Conservation (phyloP, 1,139 yeast species). For the Dujonia santamariae region DNA sequence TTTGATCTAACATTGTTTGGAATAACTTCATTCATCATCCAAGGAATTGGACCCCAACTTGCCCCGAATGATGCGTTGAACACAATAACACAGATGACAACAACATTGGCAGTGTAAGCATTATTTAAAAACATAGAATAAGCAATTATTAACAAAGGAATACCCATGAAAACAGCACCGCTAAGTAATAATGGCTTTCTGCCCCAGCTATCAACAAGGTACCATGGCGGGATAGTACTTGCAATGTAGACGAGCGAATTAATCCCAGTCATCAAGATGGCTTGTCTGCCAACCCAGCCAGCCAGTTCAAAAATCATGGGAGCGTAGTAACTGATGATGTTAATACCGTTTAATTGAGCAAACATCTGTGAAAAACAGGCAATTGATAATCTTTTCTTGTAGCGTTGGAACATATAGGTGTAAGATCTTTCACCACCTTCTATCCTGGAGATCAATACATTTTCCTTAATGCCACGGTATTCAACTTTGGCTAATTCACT, state of each 20-base stretch:
- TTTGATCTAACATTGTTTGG: conserved; percentile 88
- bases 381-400: conserved; percentile 75
- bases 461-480: conserved; percentile 45
- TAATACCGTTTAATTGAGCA: conserved; percentile 92
- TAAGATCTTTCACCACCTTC: conserved; percentile 73
- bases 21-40: conserved; percentile 89
- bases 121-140: conserved; percentile 61
- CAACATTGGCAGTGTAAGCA: conserved; percentile 62
- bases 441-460: conserved; percentile 56
- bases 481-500: conserved; percentile 59
- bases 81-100: conserved; percentile 71
- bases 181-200: conserved; percentile 74
- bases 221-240: conserved; percentile 89
- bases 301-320: conserved; percentile 93
- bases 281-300: conserved; percentile 88
- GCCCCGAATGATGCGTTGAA: conserved; percentile 87
- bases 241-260: conserved; percentile 72
- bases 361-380: conserved; percentile 91
- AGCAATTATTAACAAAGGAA: conserved; percentile 64
- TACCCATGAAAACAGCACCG: conserved; percentile 79
- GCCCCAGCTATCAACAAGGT: conserved; percentile 87
- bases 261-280: conserved; percentile 90
- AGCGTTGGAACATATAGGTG: conserved; percentile 57
- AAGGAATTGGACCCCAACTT: conserved; percentile 93
- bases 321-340: conserved; percentile 88